Evolutionary conservation across 2,329 filamentous ascomycete genomes (phyloP), one percentile per base, ranked within the genome.

Genomic region (Trichothecium roseum): DNA sequence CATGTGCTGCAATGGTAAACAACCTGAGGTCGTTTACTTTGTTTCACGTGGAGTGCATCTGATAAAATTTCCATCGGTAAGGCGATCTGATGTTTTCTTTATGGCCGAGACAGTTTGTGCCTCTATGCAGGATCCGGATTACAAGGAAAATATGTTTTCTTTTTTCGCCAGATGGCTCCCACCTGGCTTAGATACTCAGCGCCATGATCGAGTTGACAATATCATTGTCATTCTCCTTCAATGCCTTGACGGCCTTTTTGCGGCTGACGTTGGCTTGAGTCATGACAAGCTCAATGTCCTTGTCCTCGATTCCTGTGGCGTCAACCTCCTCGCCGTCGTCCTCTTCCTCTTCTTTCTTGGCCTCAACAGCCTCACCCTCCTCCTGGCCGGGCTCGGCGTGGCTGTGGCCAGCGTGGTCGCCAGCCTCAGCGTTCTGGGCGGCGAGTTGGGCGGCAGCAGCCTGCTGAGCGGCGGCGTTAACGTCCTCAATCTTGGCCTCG

Each of bases 201-300:
- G 89, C 88, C 91, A 98, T 98, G 71, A 98, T 98, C 53, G 91
- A 95, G 76, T 98, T 98, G 73, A 98, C 91, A 69, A 98, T 98
- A 62, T 98, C 91, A 57, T 96, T 95, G 69, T 96, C 89, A 61
- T 98, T 98, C 73, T 96, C 91, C 73, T 87, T 88, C 59, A 98
- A 75, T 38, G 93, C 91, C 72, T 96, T 98, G 71, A 98, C 78
- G 42, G 91, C 91, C 79, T 96, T 96, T 72, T 94, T 95, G 64
- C 91, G 78, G 52, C 86, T 94, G 54, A 98, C 93, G 55, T 73
- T 91, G 53, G 91, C 91, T 69, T 98, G 89, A 52, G 84, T 86
- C 86, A 96, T 95, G 64, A 98, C 91, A 40, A 98, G 78, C 68
- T 98, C 91, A 56, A 98, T 98, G 63, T 98, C 93, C 80, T 98